Conservation (phyloP, 805 yeast species). For the Metschnikowia santaceciliae region DNA sequence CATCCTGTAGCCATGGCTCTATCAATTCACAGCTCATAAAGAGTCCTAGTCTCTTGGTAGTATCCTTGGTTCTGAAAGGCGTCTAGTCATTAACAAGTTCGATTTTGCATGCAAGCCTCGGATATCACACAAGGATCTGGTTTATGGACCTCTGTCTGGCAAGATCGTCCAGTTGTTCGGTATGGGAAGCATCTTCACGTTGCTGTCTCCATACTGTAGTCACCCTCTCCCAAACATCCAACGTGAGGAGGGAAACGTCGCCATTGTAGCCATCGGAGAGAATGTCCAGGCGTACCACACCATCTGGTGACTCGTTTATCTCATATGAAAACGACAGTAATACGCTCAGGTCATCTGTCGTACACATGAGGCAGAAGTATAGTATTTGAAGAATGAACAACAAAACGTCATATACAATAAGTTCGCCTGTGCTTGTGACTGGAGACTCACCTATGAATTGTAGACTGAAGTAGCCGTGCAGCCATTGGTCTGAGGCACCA, state of each 20-base stretch:
- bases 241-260: constrained; percentile 27
- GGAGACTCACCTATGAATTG: constrained; percentile 39
- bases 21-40: too few species aligned
- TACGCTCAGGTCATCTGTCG: constrained; percentile 28
- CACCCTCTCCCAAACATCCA: constrained; percentile 22
- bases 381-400: constrained; percentile 27
- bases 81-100: too few species aligned
- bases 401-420: constrained; percentile 26
- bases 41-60: too few species aligned
- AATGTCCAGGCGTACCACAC: constrained; percentile 16
- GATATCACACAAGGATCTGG: background rate
- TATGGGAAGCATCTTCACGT: background rate
- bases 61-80: too few species aligned
- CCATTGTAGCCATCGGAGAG: constrained; percentile 40
- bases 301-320: constrained; percentile 7
- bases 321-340: constrained; percentile 14
- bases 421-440: constrained; percentile 23
- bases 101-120: background rate
- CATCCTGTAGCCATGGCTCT: too few species aligned
- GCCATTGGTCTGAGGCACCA: constrained; percentile 16
- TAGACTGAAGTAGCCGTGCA: constrained; percentile 33
- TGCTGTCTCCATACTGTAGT: constrained; percentile 6
- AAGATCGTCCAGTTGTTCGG: background rate
- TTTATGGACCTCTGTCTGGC: constrained; percentile 1
- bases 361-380: constrained; percentile 32